Base-by-base conservation (phyloP, 176 grass and related monocot genomes). In the Juncus effusus region DNA sequence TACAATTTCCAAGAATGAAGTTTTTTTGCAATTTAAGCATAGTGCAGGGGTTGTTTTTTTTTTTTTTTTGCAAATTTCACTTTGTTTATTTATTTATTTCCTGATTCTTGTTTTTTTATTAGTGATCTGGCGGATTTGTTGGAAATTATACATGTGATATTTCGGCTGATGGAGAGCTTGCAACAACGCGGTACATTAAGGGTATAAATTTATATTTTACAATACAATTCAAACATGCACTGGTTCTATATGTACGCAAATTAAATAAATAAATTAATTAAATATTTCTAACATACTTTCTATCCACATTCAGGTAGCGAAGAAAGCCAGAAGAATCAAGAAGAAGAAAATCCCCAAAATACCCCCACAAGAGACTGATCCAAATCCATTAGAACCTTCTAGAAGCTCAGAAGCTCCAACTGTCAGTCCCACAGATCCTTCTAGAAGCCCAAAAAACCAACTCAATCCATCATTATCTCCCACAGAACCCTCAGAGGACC, bases 151-250 rank as follows among this genome's bases (percentile, higher is more conserved):
- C 88, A 97, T 81, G 79, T 91, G 62, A 81, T 97, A 64, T 79
- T 97, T 72, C 84, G 86, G 42, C 93, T 97, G 70, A 92, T 92
- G 93, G 93, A 97, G 57, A 91, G 79, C 65, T 87, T 97, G 81
- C 93, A 97, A 84, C 65, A 74, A 72, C 85, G 82, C 3, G 93
- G 88, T 60, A 64, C 80, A 42, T 75, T 97, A 89, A 91, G 85
- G 88, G 93, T 97, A 89, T 45, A 84, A 81, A 15, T 64, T 89
- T 61, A 51, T 56, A 51, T 45, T 45, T n/a, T 45, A 45, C 3
- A 45, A 45, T 45, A 45, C 7, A 45, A 45, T 4, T 45, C 42
- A n/a, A n/a, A n/a, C n/a, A n/a, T n/a, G n/a, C n/a, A n/a, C n/a
- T n/a, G n/a, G n/a, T n/a, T n/a, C n/a, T n/a, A n/a, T n/a, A n/a